Percentiles rank a stretch among this genome's conserved stretches.
phyloP scores from a whole-genome alignment of 495 filamentous ascomycete genomes.

The Rhypophila decipiens region DNA sequence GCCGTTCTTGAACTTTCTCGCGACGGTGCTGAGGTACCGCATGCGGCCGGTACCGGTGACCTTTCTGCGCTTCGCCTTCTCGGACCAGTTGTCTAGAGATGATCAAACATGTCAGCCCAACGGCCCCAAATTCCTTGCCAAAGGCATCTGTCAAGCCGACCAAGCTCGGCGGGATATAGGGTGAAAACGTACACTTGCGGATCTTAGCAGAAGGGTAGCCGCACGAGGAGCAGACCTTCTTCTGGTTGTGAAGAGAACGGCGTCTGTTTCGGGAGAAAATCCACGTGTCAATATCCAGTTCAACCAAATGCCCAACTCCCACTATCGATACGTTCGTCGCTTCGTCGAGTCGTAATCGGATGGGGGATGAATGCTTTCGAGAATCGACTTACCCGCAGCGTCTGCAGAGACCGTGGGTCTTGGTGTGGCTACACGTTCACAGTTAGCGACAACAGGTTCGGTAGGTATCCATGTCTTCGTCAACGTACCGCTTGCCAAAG shows the following conservation, averaged over 20 bases:
- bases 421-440: slow-evolving; percentile 65
- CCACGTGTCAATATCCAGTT: slow-evolving; percentile 18
- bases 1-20: slow-evolving; percentile 89
- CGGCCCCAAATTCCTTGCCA: too few relatives aligned
- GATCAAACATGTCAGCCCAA: slow-evolving; percentile 16
- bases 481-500: slow-evolving; percentile 75
- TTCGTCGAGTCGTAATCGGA: not conserved
- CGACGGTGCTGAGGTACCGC: slow-evolving; percentile 82
- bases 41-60: slow-evolving; percentile 92
- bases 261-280: slow-evolving; percentile 60
- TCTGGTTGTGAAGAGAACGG: slow-evolving; percentile 98
- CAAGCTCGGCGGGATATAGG: not conserved
- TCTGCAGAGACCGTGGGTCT: slow-evolving; percentile 98
- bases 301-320: not conserved
- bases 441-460: slow-evolving; percentile 12
- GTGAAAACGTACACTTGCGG: slow-evolving; percentile 84
- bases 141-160: too few relatives aligned
- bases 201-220: slow-evolving; percentile 96
- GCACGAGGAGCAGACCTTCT: slow-evolving; percentile 95
- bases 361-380: not conserved
- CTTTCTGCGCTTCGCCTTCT: slow-evolving; percentile 99
- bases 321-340: slow-evolving; percentile 3
- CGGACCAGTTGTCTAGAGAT: slow-evolving; percentile 86
- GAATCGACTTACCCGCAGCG: slow-evolving; percentile 80
- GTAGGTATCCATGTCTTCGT: not conserved